Conservation (phyloP, 768 basidiomycete genomes). For the Myochromella boudieri region DNA sequence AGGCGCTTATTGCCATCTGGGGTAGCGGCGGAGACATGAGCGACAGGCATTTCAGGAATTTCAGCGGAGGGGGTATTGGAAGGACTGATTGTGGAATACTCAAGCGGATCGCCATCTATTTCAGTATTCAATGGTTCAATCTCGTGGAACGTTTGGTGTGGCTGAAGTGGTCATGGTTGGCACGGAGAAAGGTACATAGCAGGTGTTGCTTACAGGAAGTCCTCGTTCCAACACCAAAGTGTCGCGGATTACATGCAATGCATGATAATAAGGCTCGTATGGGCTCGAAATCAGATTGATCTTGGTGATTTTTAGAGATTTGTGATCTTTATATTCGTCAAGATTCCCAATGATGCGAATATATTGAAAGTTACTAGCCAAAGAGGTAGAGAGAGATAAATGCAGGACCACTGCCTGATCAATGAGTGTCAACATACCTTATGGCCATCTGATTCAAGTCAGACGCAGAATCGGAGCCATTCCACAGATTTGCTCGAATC, state of each 20-base stretch:
- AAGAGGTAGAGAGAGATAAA: neutral
- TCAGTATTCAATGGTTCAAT: too few species aligned
- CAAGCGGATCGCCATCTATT: too few species aligned
- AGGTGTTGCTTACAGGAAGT: slow-evolving; percentile 22
- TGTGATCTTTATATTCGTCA: slow-evolving; percentile 15
- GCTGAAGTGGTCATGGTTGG: too few species aligned
- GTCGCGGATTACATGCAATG: slow-evolving; percentile 21
- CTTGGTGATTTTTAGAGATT: slow-evolving; percentile 20
- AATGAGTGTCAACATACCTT: too few species aligned
- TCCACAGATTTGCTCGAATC: slow-evolving; percentile 61
- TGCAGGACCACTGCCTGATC: neutral
- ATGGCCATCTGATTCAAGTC: too few species aligned
- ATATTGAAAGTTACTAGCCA: slow-evolving; percentile 62
- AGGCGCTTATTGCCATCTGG: too few species aligned
- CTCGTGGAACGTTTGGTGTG: too few species aligned
- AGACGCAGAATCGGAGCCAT: slow-evolving; percentile 32
- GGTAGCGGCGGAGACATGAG: too few species aligned
- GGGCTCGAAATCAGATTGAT: slow-evolving; percentile 18
- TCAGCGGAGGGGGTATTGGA: too few species aligned
- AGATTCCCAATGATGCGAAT: slow-evolving; percentile 38
- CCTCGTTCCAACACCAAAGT: slow-evolving; percentile 18
- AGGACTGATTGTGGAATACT: too few species aligned
- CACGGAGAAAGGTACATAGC: too few species aligned
- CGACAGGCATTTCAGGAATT: neutral
- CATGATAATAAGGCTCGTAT: slow-evolving; percentile 29